Conservation (phyloP, 768 basidiomycete species). For the Boletus vermiculosoides region DNA sequence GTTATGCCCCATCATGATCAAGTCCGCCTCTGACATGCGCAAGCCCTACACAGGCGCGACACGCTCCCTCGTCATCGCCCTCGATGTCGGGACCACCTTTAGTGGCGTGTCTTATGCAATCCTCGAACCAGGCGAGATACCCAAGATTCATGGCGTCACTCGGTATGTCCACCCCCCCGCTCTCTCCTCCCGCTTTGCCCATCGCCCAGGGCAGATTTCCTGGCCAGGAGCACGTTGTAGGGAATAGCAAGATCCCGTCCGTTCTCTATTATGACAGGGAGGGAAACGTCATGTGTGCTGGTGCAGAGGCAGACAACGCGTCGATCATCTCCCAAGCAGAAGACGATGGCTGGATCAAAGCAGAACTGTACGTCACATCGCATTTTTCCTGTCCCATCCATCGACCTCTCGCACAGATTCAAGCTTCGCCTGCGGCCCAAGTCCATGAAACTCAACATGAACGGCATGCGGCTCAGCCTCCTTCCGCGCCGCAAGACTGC, state of each 20-base stretch:
- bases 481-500: conserved; percentile 67
- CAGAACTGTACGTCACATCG: conserved; percentile 59
- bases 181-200: not conserved
- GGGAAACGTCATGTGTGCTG: conserved; percentile 67
- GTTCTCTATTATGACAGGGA: conserved; percentile 69
- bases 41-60: conserved; percentile 68
- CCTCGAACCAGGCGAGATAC: conserved; percentile 76
- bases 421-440: conserved; percentile 77
- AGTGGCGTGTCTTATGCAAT: conserved; percentile 84
- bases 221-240: conserved; percentile 82
- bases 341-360: conserved; percentile 75
- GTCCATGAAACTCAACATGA: conserved; percentile 79
- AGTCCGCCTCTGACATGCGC: conserved; percentile 59
- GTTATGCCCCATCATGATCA: conserved; percentile 36
- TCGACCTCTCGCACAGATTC: conserved; percentile 46
- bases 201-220: conserved; percentile 55
- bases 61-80: conserved; percentile 70
- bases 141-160: conserved; percentile 79
- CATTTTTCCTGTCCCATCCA: not conserved
- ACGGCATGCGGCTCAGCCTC: conserved; percentile 72
- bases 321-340: conserved; percentile 62
- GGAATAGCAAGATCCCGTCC: conserved; percentile 82
- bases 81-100: conserved; percentile 83
- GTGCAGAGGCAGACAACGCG: conserved; percentile 71
- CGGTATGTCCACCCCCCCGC: conserved; percentile 44